Base-by-base conservation (phyloP, 495 filamentous ascomycete species). In the Hypoxylon subgilvum region DNA sequence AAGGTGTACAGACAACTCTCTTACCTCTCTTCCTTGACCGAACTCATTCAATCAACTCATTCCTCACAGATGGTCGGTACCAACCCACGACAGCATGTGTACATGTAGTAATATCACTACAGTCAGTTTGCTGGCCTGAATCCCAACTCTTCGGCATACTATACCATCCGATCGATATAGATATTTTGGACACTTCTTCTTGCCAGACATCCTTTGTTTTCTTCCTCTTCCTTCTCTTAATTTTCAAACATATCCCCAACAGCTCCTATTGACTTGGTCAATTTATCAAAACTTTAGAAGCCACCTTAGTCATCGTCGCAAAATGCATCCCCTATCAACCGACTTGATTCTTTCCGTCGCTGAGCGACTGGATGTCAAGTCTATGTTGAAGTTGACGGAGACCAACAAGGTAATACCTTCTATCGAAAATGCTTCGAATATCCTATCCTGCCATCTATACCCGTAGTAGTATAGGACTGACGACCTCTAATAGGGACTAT, bases 261-360 rank as follows among this genome's bases (percentile, higher is more conserved):
- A 46, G 22, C 22, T 6, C 4, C 16, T 4, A 6, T 13, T 28
- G 10, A 17, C 31, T 34, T 34, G n/a, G 5, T 12, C 31, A 3
- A 34, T 5, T 12, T 12, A 3, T 34, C 9, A 12, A 34, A 6
- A 10, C 7, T 34, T 12, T 4, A 27, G 23, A 27, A 27, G 8
- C 23, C 8, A 8, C 8, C 23, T 8, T 4, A 27, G 8, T 6
- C 12, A 43, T 1, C 12, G 23, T 1, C 40, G 17, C 42, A 57
- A 35, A 6, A 63, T 57, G 59, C 16, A 35, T n/a, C 0, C 0
- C 0, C 0, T 59, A 0, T 50, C 52, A 10, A 7, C 1, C 17
- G 69, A 74, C 1, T n/a, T 74, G 16, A 6, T 69, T 19, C 62
- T 76, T 17, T 23, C 16, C 10, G 27, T 72, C n/a, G 69, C 65